A percentile compares a stretch with the other conserved stretches of the same genome.
Conservation (phyloP, 163 green algal species). For the Scenedesmus sp. region DNA sequence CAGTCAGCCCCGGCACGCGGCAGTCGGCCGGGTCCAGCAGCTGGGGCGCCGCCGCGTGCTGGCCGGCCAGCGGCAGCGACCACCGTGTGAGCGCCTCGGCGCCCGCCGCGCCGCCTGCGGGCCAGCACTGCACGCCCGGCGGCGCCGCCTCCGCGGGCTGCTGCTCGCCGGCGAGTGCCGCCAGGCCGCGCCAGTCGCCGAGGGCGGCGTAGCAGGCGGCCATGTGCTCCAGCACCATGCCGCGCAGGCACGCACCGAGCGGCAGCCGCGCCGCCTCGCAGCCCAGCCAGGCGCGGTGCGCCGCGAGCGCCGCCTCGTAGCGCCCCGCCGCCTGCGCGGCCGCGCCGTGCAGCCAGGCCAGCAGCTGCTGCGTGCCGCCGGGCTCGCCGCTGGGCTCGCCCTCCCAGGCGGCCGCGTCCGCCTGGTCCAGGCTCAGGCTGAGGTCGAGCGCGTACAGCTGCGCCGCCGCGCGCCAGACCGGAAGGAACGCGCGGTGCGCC, state of each 20-base stretch:
- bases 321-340: constrained; percentile 51
- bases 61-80: not conserved
- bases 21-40: not conserved
- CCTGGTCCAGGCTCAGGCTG: no score
- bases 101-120: not conserved
- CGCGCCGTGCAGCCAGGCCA: constrained; percentile 57
- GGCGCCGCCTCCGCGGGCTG: constrained; percentile 6
- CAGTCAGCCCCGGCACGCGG: constrained; percentile 6
- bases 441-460: constrained; percentile 27
- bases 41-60: not conserved
- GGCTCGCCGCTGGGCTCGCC: not conserved
- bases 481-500: not conserved
- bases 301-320: constrained; percentile 42
- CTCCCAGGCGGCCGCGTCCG: no score
- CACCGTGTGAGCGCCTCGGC: constrained; percentile 9
- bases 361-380: constrained; percentile 1
- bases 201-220: constrained; percentile 61
- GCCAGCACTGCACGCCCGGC: not conserved
- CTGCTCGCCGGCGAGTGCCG: not conserved
- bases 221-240: constrained; percentile 52
- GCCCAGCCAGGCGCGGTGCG: constrained; percentile 25
- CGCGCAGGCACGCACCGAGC: constrained; percentile 17
- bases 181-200: constrained; percentile 57
- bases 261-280: not conserved
- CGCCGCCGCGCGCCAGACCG: constrained; percentile 1